These are phyloP conservation scores for Ascosphaera apis DNA, from an alignment of 2,329 filamentous ascomycete genomes.

Conservation along the genomic window DNA sequence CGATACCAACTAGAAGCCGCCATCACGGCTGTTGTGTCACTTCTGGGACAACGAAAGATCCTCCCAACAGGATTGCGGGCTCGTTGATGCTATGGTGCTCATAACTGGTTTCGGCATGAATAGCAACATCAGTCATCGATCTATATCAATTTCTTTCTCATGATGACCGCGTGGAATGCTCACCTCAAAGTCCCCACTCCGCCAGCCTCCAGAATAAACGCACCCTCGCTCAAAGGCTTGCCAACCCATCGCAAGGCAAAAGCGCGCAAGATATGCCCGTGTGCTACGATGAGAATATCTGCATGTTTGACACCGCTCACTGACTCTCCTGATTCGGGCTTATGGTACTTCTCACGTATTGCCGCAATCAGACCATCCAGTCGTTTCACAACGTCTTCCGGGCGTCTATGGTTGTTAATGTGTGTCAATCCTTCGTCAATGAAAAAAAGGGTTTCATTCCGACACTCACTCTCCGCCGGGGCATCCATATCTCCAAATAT, in stretches of 20 bases:
- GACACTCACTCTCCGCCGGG: conserved; percentile 55
- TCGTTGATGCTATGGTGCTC: conserved; percentile 59
- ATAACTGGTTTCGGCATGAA: conserved; percentile 31
- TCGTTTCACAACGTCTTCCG: conserved; percentile 46
- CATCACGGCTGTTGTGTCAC: conserved; percentile 10
- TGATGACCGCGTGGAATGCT: conserved; percentile 6
- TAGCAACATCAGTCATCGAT: conserved; percentile 1
- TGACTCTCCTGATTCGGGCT: conserved; percentile 33
- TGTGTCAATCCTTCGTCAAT: not conserved
- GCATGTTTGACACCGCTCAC: conserved; percentile 24
- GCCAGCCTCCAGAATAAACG: conserved; percentile 71
- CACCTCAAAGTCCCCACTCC: conserved; percentile 60
- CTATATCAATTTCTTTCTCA: not conserved
- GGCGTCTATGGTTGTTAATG: conserved; percentile 26
- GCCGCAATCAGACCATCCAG: conserved; percentile 56
- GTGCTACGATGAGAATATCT: conserved; percentile 62
- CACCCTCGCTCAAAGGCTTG: conserved; percentile 48
- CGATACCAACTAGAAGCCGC: not conserved
- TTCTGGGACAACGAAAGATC: conserved; percentile 34
- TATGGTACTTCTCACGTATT: conserved; percentile 44
- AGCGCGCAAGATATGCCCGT: conserved; percentile 71
- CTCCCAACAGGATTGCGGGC: conserved; percentile 56
- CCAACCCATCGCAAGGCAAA: conserved; percentile 74
- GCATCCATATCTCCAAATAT: conserved; percentile 80
- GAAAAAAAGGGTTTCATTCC: not conserved